A percentile compares a stretch with the other conserved stretches of the same genome.
phyloP scores from a whole-genome alignment of 805 yeast genomes.

The Yamadazyma ubonensis region DNA sequence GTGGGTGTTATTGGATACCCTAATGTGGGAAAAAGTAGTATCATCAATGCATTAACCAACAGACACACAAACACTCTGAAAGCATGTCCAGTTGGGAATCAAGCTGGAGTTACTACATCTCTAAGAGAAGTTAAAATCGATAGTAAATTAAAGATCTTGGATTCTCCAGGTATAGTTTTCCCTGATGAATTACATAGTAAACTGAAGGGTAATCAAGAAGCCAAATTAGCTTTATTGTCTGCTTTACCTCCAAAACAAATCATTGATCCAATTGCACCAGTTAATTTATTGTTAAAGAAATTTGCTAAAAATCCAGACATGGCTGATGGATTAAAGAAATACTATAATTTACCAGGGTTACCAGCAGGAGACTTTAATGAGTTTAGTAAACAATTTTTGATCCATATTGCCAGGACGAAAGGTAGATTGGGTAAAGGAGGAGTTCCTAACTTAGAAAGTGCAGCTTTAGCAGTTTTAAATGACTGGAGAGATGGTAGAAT shows the following conservation, averaged over 20 bases:
- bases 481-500: constrained; percentile 98
- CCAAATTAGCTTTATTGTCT: constrained; percentile 83
- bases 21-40: constrained; percentile 93
- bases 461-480: constrained; percentile 76
- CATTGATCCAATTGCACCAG: constrained; percentile 80
- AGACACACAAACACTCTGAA: constrained; percentile 64
- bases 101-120: constrained; percentile 94
- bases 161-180: constrained; percentile 97
- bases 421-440: constrained; percentile 95
- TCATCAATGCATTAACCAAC: constrained; percentile 82
- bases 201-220: constrained; percentile 66
- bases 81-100: constrained; percentile 96
- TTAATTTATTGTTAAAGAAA: constrained; percentile 71
- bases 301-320: constrained; percentile 70
- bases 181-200: constrained; percentile 59
- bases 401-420: constrained; percentile 87
- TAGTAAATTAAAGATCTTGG: constrained; percentile 81
- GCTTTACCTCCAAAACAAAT: constrained; percentile 88
- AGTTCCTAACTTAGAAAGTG: constrained; percentile 81
- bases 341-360: constrained; percentile 79
- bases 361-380: constrained; percentile 71
- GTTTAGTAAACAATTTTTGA: constrained; percentile 80
- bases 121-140: constrained; percentile 91
- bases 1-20: constrained; percentile 98
- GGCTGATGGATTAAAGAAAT: constrained; percentile 71